Evolutionary conservation across 2,329 filamentous ascomycete species (phyloP).

Genomic region (Ophiostoma montium): DNA sequence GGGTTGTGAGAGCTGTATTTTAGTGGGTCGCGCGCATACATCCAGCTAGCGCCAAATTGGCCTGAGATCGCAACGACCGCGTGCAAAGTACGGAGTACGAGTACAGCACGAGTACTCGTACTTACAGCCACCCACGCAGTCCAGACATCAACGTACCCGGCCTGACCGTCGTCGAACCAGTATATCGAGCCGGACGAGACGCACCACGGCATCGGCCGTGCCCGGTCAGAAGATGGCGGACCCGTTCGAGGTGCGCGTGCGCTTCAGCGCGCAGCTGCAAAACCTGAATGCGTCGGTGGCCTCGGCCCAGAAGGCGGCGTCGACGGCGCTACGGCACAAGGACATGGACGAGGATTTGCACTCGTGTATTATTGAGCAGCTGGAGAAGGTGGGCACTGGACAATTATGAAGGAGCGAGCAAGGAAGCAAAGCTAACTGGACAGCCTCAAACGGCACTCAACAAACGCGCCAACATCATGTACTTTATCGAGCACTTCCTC

Average conservation of each 20-base stretch:
- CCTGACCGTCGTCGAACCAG: no score
- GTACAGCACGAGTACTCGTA: no score
- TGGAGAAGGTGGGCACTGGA: constrained; percentile 52
- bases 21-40: no score
- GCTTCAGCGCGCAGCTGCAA: constrained; percentile 81
- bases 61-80: no score
- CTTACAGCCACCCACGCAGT: no score
- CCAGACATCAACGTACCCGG: no score
- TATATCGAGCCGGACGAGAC: not conserved
- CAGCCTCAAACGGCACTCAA: constrained; percentile 73
- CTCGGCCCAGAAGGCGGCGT: constrained; percentile 80
- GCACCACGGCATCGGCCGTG: not conserved
- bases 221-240: constrained; percentile 39
- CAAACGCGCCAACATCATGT: constrained; percentile 95
- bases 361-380: constrained; percentile 90
- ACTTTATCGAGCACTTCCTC: constrained; percentile 91
- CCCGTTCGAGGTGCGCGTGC: constrained; percentile 96
- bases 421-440: not conserved
- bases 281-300: constrained; percentile 83
- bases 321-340: constrained; percentile 85
- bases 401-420: no score
- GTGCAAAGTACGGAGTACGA: no score
- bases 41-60: no score
- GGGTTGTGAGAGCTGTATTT: no score
- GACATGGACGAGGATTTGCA: constrained; percentile 97